Evolutionary conservation across 2,329 filamentous ascomycete species (phyloP), one percentile per base, ranked within the genome.

Genomic region (Sclerotiophoma versabilis): DNA sequence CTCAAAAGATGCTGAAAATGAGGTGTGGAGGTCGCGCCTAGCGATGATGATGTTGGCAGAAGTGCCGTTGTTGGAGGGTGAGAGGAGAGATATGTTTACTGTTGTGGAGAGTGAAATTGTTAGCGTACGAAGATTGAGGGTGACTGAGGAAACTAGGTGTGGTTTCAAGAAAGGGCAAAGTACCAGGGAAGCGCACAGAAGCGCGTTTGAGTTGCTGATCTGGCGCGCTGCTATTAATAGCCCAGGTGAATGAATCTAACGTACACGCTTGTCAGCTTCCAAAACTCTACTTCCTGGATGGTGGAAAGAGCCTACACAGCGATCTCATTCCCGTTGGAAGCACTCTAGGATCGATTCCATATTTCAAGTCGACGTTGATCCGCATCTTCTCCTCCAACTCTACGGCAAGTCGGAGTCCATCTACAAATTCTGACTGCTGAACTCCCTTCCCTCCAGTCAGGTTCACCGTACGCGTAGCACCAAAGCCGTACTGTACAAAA

Each of bases 401-500:
- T n/a, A 14, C 29, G 14, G 29, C 7, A 32, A 32, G 29, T 32
- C 29, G 6, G 29, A 32, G 29, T n/a, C 29, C 29, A 12, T 32
- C 29, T 12, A 32, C 29, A 32, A 32, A 32, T n/a, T 73, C 67
- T 3, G 63, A 60, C 36, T 69, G 58, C 49, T 72, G 68, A 1
- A 55, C 27, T 10, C 60, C 61, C 5, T 19, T 30, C 2, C 68
- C 66, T 9, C 56, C 61, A 5, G 66, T 70, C 14, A 72, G 38
- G 42, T 68, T 71, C 9, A 67, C 68, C 2, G 69, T 73, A 9
- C 68, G 58, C 1, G 66, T 70, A 8, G 59, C 68, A 1, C 70
- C 70, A 33, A 69, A 63, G 1, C 72, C 71, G 45, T 72, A 74
- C 26, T 73, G 70, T n/a, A 74, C 59, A 50, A 74, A 74, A 14